Evolutionary conservation across 1,284 basidiomycete species (phyloP).

Genomic region (Cystobasidium slooffiae): DNA sequence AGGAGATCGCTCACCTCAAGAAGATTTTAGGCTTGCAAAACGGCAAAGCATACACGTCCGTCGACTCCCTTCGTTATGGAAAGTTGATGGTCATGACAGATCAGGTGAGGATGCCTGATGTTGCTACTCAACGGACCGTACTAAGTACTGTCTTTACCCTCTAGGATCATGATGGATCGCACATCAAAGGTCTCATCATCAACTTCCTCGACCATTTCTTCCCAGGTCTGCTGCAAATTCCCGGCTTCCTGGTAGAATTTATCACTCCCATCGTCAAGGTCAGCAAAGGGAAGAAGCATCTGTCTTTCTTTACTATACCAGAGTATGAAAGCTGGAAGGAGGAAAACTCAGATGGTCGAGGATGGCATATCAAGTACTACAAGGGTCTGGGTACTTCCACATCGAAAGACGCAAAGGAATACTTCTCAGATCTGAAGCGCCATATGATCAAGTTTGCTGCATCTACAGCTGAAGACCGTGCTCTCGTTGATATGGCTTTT

Average conservation of each 20-base stretch:
- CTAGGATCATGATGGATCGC: slow-evolving; percentile 98
- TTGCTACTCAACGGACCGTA: slow-evolving; percentile 15
- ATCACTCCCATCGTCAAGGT: slow-evolving; percentile 95
- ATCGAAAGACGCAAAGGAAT: slow-evolving; percentile 85
- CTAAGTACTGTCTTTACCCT: slow-evolving; percentile 46
- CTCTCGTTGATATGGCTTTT: slow-evolving; percentile 95
- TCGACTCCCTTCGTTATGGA: slow-evolving; percentile 83
- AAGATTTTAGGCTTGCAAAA: slow-evolving; percentile 97
- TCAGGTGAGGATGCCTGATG: slow-evolving; percentile 67
- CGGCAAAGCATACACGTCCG: slow-evolving; percentile 80
- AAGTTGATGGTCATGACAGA: slow-evolving; percentile 99
- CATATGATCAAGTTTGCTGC: slow-evolving; percentile 92
- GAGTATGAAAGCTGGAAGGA: slow-evolving; percentile 95
- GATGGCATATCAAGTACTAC: slow-evolving; percentile 94
- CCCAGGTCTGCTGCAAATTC: slow-evolving; percentile 88
- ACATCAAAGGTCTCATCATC: slow-evolving; percentile 98
- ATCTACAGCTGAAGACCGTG: slow-evolving; percentile 79
- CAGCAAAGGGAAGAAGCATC: slow-evolving; percentile 76
- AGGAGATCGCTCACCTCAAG: slow-evolving; percentile 96
- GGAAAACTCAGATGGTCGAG: slow-evolving; percentile 74
- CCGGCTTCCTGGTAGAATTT: slow-evolving; percentile 95
- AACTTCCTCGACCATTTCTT: slow-evolving; percentile 98
- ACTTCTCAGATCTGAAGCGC: slow-evolving; percentile 89
- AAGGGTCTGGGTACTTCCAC: slow-evolving; percentile 98
- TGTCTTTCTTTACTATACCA: slow-evolving; percentile 95